Evolutionary conservation across 169 alveolate genomes (phyloP).

Genomic region (Cryptosporidium canis): DNA sequence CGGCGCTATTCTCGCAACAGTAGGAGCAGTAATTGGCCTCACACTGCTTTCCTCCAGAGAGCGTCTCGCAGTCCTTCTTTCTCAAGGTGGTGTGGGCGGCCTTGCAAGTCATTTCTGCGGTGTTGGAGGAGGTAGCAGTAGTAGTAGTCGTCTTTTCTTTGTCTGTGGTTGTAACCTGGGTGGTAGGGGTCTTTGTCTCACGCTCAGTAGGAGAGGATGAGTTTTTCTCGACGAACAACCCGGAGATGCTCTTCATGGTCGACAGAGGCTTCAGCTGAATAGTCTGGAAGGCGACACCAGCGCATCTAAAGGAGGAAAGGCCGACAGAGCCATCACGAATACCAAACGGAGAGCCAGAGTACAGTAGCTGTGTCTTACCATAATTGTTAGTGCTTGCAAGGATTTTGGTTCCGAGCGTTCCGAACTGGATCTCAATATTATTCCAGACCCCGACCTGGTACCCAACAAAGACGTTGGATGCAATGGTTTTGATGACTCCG

Average conservation of each 20-base stretch:
- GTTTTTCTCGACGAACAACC: conserved; percentile 22
- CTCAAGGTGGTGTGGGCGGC: conserved; percentile 13
- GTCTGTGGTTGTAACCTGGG: background rate
- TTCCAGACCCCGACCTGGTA: conserved; percentile 70
- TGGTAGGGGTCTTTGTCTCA: background rate
- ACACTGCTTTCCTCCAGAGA: conserved; percentile 55
- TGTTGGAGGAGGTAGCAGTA: background rate
- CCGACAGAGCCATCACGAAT: conserved; percentile 67
- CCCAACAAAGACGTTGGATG: conserved; percentile 55
- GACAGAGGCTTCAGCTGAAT: conserved; percentile 58
- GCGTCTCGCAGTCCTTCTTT: conserved; percentile 45
- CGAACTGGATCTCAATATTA: conserved; percentile 58
- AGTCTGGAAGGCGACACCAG: conserved; percentile 68
- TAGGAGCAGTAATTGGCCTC: conserved; percentile 61
- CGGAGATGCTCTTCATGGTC: conserved; percentile 18
- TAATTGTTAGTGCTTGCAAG: conserved; percentile 68
- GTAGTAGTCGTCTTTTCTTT: background rate
- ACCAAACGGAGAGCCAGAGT: conserved; percentile 62
- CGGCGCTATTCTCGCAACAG: conserved; percentile 58
- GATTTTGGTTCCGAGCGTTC: conserved; percentile 52
- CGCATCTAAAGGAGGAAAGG: conserved; percentile 52
- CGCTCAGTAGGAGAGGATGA: background rate
- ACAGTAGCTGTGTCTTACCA: conserved; percentile 66
- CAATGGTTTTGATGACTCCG: conserved; percentile 40
- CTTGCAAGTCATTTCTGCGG: conserved; percentile 23